Percentiles rank a stretch among this genome's conserved stretches.
phyloP scores from a whole-genome alignment of 208 protist genomes.

The Blechomonas ayalai region DNA sequence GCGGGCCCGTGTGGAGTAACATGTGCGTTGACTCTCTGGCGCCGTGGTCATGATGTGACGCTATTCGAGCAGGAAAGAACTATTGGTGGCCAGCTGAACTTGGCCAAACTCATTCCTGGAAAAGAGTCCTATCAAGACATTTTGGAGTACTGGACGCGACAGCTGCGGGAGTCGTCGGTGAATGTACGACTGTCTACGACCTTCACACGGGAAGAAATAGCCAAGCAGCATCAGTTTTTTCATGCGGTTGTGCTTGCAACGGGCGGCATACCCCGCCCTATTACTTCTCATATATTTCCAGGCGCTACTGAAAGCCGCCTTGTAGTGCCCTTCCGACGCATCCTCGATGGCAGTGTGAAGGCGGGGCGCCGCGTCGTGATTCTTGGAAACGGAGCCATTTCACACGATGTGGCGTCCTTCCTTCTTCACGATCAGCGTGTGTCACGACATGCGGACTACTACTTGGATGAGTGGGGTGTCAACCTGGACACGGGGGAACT shows the following conservation, averaged over 20 bases:
- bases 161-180: constrained; percentile 70
- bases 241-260: constrained; percentile 71
- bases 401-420: constrained; percentile 79
- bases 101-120: constrained; percentile 90
- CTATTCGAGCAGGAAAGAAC: constrained; percentile 67
- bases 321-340: constrained; percentile 67
- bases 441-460: constrained; percentile 52
- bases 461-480: constrained; percentile 79
- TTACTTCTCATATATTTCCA: constrained; percentile 57
- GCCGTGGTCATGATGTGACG: constrained; percentile 88
- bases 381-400: constrained; percentile 78
- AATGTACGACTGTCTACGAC: constrained; percentile 66
- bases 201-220: constrained; percentile 75
- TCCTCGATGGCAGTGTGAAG: constrained; percentile 70
- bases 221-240: constrained; percentile 75
- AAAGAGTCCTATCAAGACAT: constrained; percentile 91
- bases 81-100: constrained; percentile 92
- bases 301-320: constrained; percentile 54
- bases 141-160: constrained; percentile 86
- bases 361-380: constrained; percentile 76
- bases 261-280: constrained; percentile 54
- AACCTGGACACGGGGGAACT: constrained; percentile 59
- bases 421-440: constrained; percentile 79
- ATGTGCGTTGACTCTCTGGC: constrained; percentile 83
- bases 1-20: constrained; percentile 87